Percentiles rank a stretch among this genome's conserved stretches.
Conservation (phyloP, 2,329 filamentous ascomycete species). For the Pseudogymnoascus sp. region DNA sequence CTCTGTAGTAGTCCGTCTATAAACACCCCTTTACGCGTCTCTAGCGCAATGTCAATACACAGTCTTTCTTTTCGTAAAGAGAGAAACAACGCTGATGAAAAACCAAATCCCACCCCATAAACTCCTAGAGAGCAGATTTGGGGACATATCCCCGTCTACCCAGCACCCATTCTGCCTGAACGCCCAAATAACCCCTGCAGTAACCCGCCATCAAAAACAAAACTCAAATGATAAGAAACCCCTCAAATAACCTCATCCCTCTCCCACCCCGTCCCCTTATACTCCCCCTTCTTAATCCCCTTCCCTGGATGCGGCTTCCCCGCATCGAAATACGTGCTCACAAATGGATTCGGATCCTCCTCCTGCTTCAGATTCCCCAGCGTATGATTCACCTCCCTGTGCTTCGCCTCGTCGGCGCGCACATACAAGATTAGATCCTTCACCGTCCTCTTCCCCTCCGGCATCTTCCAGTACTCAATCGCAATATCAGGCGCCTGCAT, state of each 20-base stretch:
- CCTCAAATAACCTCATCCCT: conserved; percentile 66
- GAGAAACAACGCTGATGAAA: neutral
- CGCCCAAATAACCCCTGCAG: neutral
- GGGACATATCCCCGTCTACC: neutral
- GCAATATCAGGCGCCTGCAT: conserved; percentile 83
- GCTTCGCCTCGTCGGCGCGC: conserved; percentile 80
- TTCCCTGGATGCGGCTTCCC: conserved; percentile 62
- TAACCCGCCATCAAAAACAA: neutral
- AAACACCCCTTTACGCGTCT: neutral
- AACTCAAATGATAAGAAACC: neutral
- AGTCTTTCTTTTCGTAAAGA: neutral
- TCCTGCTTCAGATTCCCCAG: conserved; percentile 79
- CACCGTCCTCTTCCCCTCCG: conserved; percentile 75
- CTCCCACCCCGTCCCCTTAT: conserved; percentile 71
- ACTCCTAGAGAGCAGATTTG: conserved; percentile 2
- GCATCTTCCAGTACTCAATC: conserved; percentile 89
- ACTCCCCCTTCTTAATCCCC: conserved; percentile 48
- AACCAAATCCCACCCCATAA: neutral
- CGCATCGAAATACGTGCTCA: conserved; percentile 69
- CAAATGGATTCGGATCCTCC: conserved; percentile 87
- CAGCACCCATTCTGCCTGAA: too few relatives aligned
- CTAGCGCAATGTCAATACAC: neutral
- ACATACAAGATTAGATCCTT: conserved; percentile 82
- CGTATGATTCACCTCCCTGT: conserved; percentile 94
- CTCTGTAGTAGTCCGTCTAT: neutral